Conservation (phyloP, 163 green algal genomes). For the Volvox carteri region DNA sequence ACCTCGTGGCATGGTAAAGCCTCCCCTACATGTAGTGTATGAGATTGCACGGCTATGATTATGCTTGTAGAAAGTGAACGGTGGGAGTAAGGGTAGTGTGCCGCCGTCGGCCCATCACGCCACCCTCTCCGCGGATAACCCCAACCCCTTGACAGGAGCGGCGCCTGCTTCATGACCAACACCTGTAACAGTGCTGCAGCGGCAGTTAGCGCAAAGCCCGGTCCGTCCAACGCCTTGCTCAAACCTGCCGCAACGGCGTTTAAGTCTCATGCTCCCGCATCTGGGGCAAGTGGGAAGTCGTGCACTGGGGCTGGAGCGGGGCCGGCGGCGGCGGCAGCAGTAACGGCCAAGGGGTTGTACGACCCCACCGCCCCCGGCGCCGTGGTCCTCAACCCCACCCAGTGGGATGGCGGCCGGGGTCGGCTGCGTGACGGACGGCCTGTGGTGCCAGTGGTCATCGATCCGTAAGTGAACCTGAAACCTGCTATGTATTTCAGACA, state of each 20-base stretch:
- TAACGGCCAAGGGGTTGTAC: slow-evolving; percentile 56
- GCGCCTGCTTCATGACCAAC: slow-evolving; percentile 41
- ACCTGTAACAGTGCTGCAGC: not conserved
- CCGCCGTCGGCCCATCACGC: no score
- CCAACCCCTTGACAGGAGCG: slow-evolving; percentile 29
- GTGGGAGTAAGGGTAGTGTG: no score
- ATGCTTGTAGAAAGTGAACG: no score
- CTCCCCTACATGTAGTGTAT: no score
- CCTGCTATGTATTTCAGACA: not conserved
- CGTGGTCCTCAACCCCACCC: slow-evolving; percentile 75
- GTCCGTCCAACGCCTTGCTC: not conserved
- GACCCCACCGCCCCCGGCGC: slow-evolving; percentile 69
- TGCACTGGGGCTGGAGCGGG: not conserved
- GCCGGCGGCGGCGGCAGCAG: not conserved
- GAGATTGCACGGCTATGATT: no score
- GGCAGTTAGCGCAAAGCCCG: not conserved
- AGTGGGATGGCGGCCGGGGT: slow-evolving; percentile 68
- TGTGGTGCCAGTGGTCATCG: slow-evolving; percentile 77
- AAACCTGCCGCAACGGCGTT: slow-evolving; percentile 13
- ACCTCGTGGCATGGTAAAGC: no score
- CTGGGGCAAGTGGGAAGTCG: not conserved
- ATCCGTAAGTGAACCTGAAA: slow-evolving; percentile 55
- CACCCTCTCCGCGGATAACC: no score
- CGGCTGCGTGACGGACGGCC: slow-evolving; percentile 40
- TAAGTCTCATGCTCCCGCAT: slow-evolving; percentile 8